Evolutionary conservation across 2,329 filamentous ascomycete genomes (phyloP).

Genomic region (Mycocentrospora acerina): DNA sequence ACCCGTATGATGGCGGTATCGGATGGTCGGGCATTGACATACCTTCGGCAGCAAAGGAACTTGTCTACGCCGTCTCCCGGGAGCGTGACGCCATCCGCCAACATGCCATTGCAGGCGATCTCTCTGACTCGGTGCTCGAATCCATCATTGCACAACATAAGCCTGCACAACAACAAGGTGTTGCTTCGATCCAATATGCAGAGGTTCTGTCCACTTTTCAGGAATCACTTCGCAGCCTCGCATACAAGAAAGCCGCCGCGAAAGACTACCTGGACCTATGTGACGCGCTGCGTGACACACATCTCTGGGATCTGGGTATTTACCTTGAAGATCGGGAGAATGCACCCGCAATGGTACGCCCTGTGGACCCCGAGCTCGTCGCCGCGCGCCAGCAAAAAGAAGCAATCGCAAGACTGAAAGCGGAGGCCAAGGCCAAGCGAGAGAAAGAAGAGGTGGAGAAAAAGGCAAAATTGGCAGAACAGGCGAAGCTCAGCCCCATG

Average conservation of each 20-base stretch:
- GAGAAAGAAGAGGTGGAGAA: slow-evolving; percentile 62
- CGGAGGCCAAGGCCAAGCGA: slow-evolving; percentile 50
- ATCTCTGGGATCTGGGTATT: slow-evolving; percentile 79
- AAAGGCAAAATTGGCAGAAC: slow-evolving; percentile 56
- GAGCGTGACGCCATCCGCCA: slow-evolving; percentile 61
- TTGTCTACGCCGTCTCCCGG: slow-evolving; percentile 60
- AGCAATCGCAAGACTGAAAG: slow-evolving; percentile 45
- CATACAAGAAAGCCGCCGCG: slow-evolving; percentile 53
- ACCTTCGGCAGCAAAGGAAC: slow-evolving; percentile 59
- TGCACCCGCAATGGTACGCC: slow-evolving; percentile 73
- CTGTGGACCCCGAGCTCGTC: slow-evolving; percentile 61
- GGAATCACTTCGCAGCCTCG: slow-evolving; percentile 61
- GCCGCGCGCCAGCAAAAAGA: slow-evolving; percentile 57
- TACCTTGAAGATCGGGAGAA: slow-evolving; percentile 80
- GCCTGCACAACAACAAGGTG: slow-evolving; percentile 28
- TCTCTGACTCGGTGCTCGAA: slow-evolving; percentile 28
- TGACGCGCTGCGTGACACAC: slow-evolving; percentile 70
- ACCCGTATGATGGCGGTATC: slow-evolving; percentile 49
- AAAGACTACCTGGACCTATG: slow-evolving; percentile 76
- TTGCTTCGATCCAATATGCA: slow-evolving; percentile 47
- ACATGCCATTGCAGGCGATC: slow-evolving; percentile 53
- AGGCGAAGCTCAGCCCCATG: slow-evolving; percentile 58
- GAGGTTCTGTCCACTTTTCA: slow-evolving; percentile 55
- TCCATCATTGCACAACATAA: slow-evolving; percentile 44
- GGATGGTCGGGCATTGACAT: slow-evolving; percentile 69